Evolutionary conservation across 768 basidiomycete genomes (phyloP).

Genomic region (Suillus plorans): DNA sequence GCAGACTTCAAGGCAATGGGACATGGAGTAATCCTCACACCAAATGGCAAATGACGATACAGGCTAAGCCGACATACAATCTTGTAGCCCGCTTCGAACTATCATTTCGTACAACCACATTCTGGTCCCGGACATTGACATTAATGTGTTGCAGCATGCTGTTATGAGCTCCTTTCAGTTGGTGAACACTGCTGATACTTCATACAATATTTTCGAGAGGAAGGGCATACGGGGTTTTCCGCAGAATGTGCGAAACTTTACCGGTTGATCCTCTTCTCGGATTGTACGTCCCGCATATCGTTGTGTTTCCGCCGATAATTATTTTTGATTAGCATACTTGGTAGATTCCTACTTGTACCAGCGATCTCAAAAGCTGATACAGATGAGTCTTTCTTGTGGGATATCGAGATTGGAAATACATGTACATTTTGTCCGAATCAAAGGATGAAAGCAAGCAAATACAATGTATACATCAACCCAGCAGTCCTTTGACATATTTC

Average conservation of each 20-base stretch:
- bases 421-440: background rate
- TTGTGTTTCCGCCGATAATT: background rate
- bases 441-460: background rate
- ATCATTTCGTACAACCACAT: conserved; percentile 67
- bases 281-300: too few relatives aligned
- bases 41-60: too few relatives aligned
- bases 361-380: background rate
- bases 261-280: too few relatives aligned
- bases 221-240: too few relatives aligned
- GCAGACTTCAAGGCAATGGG: too few relatives aligned
- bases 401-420: background rate
- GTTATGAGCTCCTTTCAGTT: background rate
- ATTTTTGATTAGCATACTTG: background rate
- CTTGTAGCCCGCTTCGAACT: conserved; percentile 34
- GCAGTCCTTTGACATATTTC: conserved; percentile 66
- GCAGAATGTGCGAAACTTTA: too few relatives aligned
- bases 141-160: conserved; percentile 28
- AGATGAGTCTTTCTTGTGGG: background rate
- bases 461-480: conserved; percentile 43
- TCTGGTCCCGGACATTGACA: conserved; percentile 39
- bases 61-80: too few relatives aligned
- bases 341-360: background rate
- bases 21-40: too few relatives aligned
- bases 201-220: conserved; percentile 28
- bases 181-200: conserved; percentile 41